These are phyloP conservation scores for Fusarium zealandicum DNA, from an alignment of 2,329 filamentous ascomycete species.

Conservation along the genomic window DNA sequence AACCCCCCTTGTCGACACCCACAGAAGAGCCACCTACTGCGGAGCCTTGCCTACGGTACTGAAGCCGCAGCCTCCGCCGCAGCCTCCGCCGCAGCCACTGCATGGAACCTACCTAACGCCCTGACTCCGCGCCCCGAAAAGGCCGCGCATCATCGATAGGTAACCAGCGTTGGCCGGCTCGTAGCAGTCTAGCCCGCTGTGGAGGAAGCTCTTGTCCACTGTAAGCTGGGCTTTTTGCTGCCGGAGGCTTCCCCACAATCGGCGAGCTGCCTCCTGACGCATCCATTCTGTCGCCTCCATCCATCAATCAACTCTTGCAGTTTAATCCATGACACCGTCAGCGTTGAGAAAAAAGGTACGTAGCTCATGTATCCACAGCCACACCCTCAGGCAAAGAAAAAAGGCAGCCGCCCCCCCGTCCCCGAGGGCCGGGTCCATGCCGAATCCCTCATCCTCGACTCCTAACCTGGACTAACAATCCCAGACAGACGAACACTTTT, in stretches of 20 bases:
- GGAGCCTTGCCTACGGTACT: conserved; percentile 7
- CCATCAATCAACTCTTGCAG: background rate
- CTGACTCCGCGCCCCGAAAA: conserved; percentile 36
- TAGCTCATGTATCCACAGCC: conserved; percentile 29
- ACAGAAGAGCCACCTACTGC: conserved; percentile 23
- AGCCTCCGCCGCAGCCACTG: conserved; percentile 13
- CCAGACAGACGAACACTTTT: conserved; percentile 38
- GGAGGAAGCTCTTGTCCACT: conserved; percentile 12
- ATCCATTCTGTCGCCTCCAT: conserved; percentile 19
- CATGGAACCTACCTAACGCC: conserved; percentile 13
- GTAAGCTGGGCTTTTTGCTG: conserved; percentile 3
- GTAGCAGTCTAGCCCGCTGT: conserved; percentile 3
- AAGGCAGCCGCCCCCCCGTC: conserved; percentile 41
- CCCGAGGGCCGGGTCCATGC: conserved; percentile 31
- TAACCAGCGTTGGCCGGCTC: background rate
- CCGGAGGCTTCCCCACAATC: conserved; percentile 25
- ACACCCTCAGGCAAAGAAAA: conserved; percentile 42
- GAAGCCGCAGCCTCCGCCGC: conserved; percentile 14
- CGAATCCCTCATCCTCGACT: conserved; percentile 35
- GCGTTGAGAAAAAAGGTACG: conserved; percentile 12
- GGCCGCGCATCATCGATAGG: conserved; percentile 23
- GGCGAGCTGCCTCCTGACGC: conserved; percentile 35
- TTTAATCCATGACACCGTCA: background rate
- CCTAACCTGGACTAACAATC: conserved; percentile 33
- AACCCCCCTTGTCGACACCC: conserved; percentile 35